Evolutionary conservation across 1,284 basidiomycete genomes (phyloP).

Genomic region (Malassezia equina): DNA sequence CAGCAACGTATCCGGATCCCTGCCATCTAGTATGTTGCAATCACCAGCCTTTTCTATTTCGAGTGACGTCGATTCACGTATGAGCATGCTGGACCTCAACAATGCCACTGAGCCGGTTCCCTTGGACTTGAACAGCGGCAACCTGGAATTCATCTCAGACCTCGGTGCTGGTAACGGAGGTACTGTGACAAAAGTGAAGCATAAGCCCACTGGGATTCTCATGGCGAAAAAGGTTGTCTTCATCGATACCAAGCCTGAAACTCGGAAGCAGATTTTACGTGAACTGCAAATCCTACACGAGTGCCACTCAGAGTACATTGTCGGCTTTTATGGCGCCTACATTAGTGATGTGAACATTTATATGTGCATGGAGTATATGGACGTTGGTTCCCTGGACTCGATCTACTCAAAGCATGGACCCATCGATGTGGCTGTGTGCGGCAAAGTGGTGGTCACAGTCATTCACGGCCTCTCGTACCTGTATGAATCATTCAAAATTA

Average conservation of each 20-base stretch:
- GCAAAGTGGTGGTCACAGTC: constrained; percentile 81
- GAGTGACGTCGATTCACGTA: constrained; percentile 17
- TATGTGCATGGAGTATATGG: constrained; percentile 97
- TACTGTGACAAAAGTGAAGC: constrained; percentile 71
- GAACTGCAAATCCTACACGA: constrained; percentile 98
- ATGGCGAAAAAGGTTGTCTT: constrained; percentile 60
- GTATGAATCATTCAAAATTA: constrained; percentile 98
- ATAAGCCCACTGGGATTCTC: constrained; percentile 36
- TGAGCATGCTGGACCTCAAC: constrained; percentile 21
- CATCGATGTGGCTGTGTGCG: constrained; percentile 78
- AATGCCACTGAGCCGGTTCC: constrained; percentile 33
- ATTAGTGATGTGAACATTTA: constrained; percentile 92
- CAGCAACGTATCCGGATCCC: background rate
- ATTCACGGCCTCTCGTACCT: constrained; percentile 87
- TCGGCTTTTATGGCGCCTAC: constrained; percentile 93
- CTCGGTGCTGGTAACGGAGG: constrained; percentile 95
- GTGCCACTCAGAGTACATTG: constrained; percentile 83
- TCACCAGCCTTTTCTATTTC: background rate
- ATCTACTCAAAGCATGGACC: constrained; percentile 89
- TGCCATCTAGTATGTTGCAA: background rate
- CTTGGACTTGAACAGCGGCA: constrained; percentile 49
- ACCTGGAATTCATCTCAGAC: constrained; percentile 63
- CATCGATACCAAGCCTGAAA: constrained; percentile 90
- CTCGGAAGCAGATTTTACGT: constrained; percentile 94
- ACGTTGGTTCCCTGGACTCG: constrained; percentile 63